Evolutionary conservation across 768 basidiomycete species (phyloP), one percentile per base, ranked within the genome.

Genomic region (Kwoniella bestiolae): DNA sequence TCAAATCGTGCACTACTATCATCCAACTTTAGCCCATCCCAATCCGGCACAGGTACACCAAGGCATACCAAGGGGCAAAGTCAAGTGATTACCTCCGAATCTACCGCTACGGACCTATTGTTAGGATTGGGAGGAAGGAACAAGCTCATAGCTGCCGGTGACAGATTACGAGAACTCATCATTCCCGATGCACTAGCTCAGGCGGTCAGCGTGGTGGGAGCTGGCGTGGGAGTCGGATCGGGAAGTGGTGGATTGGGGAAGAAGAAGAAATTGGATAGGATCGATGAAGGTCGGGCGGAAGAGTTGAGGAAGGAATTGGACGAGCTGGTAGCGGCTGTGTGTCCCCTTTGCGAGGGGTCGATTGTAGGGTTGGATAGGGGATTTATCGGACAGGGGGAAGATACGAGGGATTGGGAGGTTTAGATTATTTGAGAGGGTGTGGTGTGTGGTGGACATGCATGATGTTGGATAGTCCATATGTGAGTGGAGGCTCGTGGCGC

Each of bases 181-280:
- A 83, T 97, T 7, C 96, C 96, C 12, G 96, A 98, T 74, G 91
- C 93, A 3, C 85, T 98, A 14, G 94, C 92, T 29, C 86, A 87
- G 32, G 86, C 92, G 23, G 90, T 98, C 60, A 87, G 90, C 1
- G 66, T 74, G 50, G 60, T 75, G 26, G 72, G 69, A 29, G 69
- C 66, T 65, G 55, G 69, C 63, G 66, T 75, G 56, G 73, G 76
- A 25, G 63, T 70, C 5, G 86, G 59, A 2, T 59, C 44, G 18
- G 47, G 56, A 2, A 56, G 12, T n/a, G 38, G 29, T 18, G 66
- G 68, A 58, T 70, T 60, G 25, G 77, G 74, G 5, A 83, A 84
- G 21, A 84, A 84, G 57, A 84, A 84, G 73, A 66, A 67, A 25
- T 86, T 64, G 52, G 68, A 75, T 23, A 84, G 84, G 66, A 85